Evolutionary conservation across 2,329 filamentous ascomycete genomes (phyloP).

Genomic region (Sclerotinia trifoliorum): DNA sequence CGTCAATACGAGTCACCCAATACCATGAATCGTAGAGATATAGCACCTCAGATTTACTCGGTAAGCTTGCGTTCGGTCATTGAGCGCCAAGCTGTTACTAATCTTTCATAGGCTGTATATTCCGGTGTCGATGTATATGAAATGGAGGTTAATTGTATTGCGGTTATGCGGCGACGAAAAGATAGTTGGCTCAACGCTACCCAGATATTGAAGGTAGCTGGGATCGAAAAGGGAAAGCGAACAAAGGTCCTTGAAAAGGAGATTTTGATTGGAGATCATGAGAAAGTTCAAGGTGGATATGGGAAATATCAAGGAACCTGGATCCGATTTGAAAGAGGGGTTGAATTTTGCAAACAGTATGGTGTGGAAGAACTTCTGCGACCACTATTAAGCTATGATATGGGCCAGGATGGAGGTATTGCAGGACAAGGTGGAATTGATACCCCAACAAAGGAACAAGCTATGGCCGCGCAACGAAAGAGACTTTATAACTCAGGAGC

Average conservation of each 20-base stretch:
- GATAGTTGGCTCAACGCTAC: conserved; percentile 98
- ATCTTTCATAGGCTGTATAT: conserved; percentile 68
- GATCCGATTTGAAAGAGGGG: conserved; percentile 90
- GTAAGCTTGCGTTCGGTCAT: conserved; percentile 44
- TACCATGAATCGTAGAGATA: conserved; percentile 32
- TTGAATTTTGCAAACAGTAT: conserved; percentile 84
- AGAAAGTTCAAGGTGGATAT: conserved; percentile 97
- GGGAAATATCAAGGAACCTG: conserved; percentile 99
- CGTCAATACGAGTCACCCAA: conserved; percentile 36
- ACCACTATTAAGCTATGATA: conserved; percentile 76
- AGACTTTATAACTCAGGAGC: conserved; percentile 78
- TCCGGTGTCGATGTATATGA: conserved; percentile 97
- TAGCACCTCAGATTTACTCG: conserved; percentile 59
- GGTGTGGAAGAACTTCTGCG: conserved; percentile 74
- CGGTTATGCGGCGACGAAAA: conserved; percentile 91
- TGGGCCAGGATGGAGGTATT: conserved; percentile 70
- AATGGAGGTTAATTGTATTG: conserved; percentile 92
- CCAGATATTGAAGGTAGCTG: conserved; percentile 95
- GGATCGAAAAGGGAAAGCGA: conserved; percentile 94
- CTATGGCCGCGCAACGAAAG: conserved; percentile 93
- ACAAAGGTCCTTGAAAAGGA: conserved; percentile 98
- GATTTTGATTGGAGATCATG: conserved; percentile 91
- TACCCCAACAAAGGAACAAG: conserved; percentile 97
- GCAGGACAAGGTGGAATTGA: conserved; percentile 76
- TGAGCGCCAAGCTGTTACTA: conserved; percentile 20